These are phyloP conservation scores for Amanita fuliginea DNA, from an alignment of 768 basidiomycete species.

Conservation along the genomic window DNA sequence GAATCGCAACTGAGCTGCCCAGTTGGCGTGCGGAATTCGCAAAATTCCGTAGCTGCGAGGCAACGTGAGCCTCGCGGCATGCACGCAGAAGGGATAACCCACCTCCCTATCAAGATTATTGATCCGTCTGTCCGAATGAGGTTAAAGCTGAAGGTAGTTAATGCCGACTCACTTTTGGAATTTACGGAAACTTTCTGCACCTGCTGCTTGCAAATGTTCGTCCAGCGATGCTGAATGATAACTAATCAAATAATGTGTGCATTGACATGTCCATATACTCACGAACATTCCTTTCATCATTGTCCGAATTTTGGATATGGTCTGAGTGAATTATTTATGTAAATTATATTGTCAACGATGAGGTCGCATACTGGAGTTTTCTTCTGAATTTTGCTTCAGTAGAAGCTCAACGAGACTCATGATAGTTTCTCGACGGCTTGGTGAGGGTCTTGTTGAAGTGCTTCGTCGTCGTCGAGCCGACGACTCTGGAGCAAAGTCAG, in stretches of 20 bases:
- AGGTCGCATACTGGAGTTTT: conserved; percentile 18
- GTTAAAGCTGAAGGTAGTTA: conserved; percentile 4
- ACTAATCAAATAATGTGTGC: background rate
- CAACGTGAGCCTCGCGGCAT: background rate
- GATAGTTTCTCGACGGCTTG: conserved; percentile 33
- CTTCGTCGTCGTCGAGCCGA: background rate
- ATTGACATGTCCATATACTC: conserved; percentile 20
- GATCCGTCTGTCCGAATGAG: conserved; percentile 30
- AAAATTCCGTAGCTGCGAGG: conserved; percentile 56
- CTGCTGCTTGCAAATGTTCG: conserved; percentile 57
- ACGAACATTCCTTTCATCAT: conserved; percentile 61
- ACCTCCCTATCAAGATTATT: conserved; percentile 60
- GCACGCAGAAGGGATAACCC: conserved; percentile 1
- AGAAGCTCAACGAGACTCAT: conserved; percentile 41
- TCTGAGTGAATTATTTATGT: conserved; percentile 13
- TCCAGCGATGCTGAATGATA: conserved; percentile 42
- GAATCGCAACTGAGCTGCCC: conserved; percentile 66
- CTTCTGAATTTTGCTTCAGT: conserved; percentile 23
- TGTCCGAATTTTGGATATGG: conserved; percentile 31
- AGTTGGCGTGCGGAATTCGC: conserved; percentile 68
- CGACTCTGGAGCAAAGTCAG: background rate
- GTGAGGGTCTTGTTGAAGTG: conserved; percentile 5
- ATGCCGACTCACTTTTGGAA: conserved; percentile 41
- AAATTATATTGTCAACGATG: background rate
- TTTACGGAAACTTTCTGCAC: conserved; percentile 52